A percentile compares a stretch with the other conserved stretches of the same genome.
phyloP scores from a whole-genome alignment of 2,329 filamentous ascomycete species.

The Cordyceps militaris region DNA sequence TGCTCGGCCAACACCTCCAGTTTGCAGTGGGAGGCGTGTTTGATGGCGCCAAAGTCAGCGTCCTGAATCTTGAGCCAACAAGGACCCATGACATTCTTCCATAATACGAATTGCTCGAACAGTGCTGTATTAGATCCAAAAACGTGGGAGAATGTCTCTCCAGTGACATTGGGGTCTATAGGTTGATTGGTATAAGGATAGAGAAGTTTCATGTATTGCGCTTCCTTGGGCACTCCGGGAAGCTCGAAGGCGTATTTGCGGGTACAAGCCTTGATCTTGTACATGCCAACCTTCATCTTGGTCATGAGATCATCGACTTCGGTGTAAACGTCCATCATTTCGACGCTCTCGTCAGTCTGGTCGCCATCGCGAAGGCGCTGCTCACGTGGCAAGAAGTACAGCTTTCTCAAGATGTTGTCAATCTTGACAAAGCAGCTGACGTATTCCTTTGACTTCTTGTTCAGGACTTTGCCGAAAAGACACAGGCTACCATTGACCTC shows the following conservation, averaged over 20 bases:
- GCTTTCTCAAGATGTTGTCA: conserved; percentile 85
- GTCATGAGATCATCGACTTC: conserved; percentile 88
- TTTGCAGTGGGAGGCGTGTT: conserved; percentile 92
- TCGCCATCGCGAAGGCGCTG: conserved; percentile 48
- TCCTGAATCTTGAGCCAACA: conserved; percentile 92
- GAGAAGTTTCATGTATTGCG: conserved; percentile 88
- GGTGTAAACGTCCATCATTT: conserved; percentile 81
- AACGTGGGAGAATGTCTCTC: conserved; percentile 87
- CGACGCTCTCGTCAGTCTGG: conserved; percentile 69
- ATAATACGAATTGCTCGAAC: conserved; percentile 96
- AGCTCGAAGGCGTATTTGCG: conserved; percentile 96
- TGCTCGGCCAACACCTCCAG: conserved; percentile 78
- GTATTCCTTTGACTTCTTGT: conserved; percentile 71
- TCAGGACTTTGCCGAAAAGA: conserved; percentile 91
- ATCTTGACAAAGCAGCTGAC: conserved; percentile 94
- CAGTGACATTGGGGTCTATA: conserved; percentile 62
- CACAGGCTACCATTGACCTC: conserved; percentile 88
- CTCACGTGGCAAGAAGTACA: conserved; percentile 85
- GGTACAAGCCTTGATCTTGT: conserved; percentile 86
- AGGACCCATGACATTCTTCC: conserved; percentile 98
- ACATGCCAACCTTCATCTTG: conserved; percentile 74
- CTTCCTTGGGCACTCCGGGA: conserved; percentile 76
- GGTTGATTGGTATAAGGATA: conserved; percentile 76
- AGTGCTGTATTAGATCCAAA: conserved; percentile 91
- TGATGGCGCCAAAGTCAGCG: conserved; percentile 74